A percentile compares a stretch with the other conserved stretches of the same genome.
Conservation (phyloP, 108 stramenopile genomes). For the Nannochloropsis salina region DNA sequence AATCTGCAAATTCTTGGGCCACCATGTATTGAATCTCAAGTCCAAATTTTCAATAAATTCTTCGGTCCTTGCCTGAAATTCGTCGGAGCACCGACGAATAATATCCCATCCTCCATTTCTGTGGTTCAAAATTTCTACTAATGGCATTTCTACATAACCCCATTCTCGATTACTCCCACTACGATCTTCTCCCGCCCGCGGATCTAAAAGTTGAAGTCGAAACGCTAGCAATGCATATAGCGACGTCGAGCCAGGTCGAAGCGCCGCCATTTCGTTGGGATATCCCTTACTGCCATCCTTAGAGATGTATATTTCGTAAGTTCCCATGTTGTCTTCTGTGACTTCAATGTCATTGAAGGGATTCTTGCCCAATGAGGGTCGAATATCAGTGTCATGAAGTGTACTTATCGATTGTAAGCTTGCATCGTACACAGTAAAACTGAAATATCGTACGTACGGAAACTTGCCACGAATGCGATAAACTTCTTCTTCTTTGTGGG, state of each 20-base stretch:
- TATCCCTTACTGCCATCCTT: not conserved
- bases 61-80: not conserved
- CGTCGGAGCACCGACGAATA: not conserved
- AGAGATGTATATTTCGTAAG: constrained; percentile 3
- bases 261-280: not conserved
- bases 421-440: not conserved
- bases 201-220: not conserved
- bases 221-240: not conserved
- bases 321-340: not conserved
- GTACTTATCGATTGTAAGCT: not conserved
- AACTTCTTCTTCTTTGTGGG: not conserved
- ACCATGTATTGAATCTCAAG: not conserved
- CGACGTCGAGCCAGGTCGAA: not conserved
- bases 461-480: constrained; percentile 6
- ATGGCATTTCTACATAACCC: not conserved
- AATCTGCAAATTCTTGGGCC: not conserved
- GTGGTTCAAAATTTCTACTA: not conserved
- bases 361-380: not conserved
- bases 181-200: not conserved
- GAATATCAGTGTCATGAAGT: not conserved
- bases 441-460: not conserved
- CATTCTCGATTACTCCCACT: not conserved
- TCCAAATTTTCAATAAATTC: not conserved
- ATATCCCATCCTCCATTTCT: not conserved
- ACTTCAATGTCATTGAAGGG: not conserved